Conservation (phyloP, 371 early-diverging fungal genomes). For the Mortierella sp. region DNA sequence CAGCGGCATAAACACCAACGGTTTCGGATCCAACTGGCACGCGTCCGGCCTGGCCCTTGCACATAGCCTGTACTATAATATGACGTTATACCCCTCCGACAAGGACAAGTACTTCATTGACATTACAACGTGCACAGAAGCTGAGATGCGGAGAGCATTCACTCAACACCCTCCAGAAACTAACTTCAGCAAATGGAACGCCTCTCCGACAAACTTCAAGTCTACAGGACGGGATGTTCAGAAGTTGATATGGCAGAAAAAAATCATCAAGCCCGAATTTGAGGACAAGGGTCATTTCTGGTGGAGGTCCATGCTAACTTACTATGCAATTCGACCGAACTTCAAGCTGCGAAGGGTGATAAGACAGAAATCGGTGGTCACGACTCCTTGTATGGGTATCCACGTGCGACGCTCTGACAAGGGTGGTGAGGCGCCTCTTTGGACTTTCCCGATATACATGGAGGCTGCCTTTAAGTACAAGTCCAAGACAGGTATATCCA, state of each 20-base stretch:
- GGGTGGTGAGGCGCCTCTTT: neutral
- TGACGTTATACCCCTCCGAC: neutral
- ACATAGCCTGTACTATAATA: slow-evolving; percentile 21
- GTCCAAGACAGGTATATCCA: slow-evolving; percentile 11
- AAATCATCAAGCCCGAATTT: slow-evolving; percentile 10
- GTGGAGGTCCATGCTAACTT: slow-evolving; percentile 31
- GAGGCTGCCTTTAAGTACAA: neutral
- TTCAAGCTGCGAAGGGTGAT: neutral
- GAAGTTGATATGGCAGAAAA: neutral
- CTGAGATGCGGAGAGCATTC: slow-evolving; percentile 22
- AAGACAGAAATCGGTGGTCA: neutral
- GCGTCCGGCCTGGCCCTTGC: slow-evolving; percentile 13
- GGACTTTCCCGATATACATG: slow-evolving; percentile 9
- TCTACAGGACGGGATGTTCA: neutral
- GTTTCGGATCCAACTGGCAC: slow-evolving; percentile 33
- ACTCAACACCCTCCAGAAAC: slow-evolving; percentile 6
- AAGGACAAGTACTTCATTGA: too few species aligned
- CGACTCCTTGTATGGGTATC: slow-evolving; percentile 15
- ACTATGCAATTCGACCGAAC: slow-evolving; percentile 17
- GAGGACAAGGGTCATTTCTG: slow-evolving; percentile 21
- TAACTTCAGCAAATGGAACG: slow-evolving; percentile 6
- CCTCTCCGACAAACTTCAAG: slow-evolving; percentile 25
- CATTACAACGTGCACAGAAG: slow-evolving; percentile 25
- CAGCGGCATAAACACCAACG: neutral
- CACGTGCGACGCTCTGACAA: slow-evolving; percentile 29